phyloP scores from a whole-genome alignment of 2,329 filamentous ascomycete genomes.

The Fusarium albosuccineum region DNA sequence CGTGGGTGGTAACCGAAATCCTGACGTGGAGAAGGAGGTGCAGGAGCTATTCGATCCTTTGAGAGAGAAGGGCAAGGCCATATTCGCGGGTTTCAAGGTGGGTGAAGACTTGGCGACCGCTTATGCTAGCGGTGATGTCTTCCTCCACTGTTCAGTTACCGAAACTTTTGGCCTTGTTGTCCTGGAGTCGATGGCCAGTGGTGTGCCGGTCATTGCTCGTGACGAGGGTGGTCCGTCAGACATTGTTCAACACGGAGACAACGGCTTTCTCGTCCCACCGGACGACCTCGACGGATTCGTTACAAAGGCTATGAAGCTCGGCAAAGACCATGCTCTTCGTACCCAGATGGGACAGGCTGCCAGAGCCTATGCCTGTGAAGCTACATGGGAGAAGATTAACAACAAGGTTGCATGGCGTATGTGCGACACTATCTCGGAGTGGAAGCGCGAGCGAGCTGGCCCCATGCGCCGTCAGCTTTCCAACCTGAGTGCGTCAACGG shows the following conservation, averaged over 20 bases:
- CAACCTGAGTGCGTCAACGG: conserved; percentile 37
- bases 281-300: conserved; percentile 72
- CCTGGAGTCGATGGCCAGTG: conserved; percentile 78
- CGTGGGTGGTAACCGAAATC: conserved; percentile 76
- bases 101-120: conserved; percentile 72
- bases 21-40: conserved; percentile 71
- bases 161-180: conserved; percentile 81
- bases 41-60: conserved; percentile 69
- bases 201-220: conserved; percentile 76
- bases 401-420: conserved; percentile 77
- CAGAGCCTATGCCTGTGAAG: conserved; percentile 69
- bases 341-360: conserved; percentile 61
- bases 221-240: conserved; percentile 79
- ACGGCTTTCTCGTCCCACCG: conserved; percentile 72
- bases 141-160: conserved; percentile 78
- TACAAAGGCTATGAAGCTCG: conserved; percentile 63
- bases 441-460: conserved; percentile 51
- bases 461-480: conserved; percentile 25
- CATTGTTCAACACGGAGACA: conserved; percentile 70
- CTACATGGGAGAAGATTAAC: conserved; percentile 80
- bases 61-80: conserved; percentile 62
- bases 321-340: conserved; percentile 59
- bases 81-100: conserved; percentile 76
- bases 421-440: conserved; percentile 64
- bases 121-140: conserved; percentile 77